phyloP scores from a whole-genome alignment of 768 basidiomycete genomes.

The Candolleomyces eurysporus region DNA sequence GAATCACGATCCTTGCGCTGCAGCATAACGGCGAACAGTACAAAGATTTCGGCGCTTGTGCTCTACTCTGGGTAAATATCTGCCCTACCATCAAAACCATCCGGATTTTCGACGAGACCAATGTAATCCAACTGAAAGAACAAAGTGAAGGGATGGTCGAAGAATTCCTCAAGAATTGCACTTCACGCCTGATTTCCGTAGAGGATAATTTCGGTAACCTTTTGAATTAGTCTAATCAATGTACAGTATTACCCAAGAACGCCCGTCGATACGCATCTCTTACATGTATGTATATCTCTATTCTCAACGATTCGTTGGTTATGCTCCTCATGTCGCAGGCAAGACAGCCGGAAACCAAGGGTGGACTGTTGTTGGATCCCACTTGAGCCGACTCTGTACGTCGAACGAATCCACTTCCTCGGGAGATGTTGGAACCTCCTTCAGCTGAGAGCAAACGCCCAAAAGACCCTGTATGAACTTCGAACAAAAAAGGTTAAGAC shows the following conservation, averaged over 20 bases:
- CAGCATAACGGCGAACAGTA: too few species aligned
- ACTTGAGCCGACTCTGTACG: neutral
- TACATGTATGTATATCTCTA: neutral
- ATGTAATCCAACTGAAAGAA: too few species aligned
- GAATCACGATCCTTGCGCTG: too few species aligned
- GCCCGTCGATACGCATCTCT: neutral
- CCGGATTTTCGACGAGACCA: too few species aligned
- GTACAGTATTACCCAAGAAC: neutral
- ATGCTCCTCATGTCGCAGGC: neutral
- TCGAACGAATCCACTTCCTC: neutral
- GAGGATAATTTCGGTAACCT: too few species aligned
- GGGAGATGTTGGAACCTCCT: neutral
- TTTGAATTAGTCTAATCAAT: too few species aligned
- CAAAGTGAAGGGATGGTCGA: too few species aligned
- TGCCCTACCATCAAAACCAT: too few species aligned
- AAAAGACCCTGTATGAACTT: neutral
- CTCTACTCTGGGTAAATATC: too few species aligned
- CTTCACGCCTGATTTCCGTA: too few species aligned
- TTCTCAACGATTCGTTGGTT: neutral
- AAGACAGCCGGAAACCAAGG: constrained; percentile 1
- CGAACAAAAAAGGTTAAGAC: neutral
- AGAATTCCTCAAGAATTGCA: too few species aligned
- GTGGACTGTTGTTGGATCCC: neutral
- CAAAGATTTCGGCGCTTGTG: too few species aligned
- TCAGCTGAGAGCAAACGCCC: neutral